A percentile compares a stretch with the other conserved stretches of the same genome.
Evolutionary conservation across 164 flowering plant genomes (phyloP).

Genomic region (Macadamia tetraphylla): DNA sequence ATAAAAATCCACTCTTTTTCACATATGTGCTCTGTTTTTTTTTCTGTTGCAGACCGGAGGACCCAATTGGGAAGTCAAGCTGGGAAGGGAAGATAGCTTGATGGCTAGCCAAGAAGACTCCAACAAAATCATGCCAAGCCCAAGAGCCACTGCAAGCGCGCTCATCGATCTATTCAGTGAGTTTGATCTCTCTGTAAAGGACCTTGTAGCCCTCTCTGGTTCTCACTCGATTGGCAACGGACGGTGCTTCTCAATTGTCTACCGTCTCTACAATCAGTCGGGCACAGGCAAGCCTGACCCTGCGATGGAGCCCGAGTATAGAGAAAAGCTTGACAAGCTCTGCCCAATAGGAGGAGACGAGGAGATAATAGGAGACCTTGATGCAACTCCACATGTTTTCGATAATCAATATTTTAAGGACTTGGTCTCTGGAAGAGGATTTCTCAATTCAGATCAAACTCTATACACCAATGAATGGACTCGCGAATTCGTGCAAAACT

Average conservation of each 20-base stretch:
- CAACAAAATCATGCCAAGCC: slow-evolving; percentile 84
- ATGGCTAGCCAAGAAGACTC: slow-evolving; percentile 78
- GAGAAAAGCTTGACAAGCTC: slow-evolving; percentile 45
- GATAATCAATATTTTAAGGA: slow-evolving; percentile 90
- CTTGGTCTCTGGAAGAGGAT: slow-evolving; percentile 67
- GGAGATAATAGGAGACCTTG: slow-evolving; percentile 65
- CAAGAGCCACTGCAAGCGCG: slow-evolving; percentile 64
- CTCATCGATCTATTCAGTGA: slow-evolving; percentile 57
- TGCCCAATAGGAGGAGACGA: slow-evolving; percentile 70
- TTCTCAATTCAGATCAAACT: slow-evolving; percentile 78
- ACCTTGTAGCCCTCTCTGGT: slow-evolving; percentile 89
- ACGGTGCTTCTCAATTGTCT: slow-evolving; percentile 79
- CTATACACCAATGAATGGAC: slow-evolving; percentile 43
- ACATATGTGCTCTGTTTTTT: too few relatives aligned
- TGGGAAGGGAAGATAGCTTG: slow-evolving; percentile 78
- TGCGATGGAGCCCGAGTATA: slow-evolving; percentile 49
- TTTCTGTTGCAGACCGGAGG: slow-evolving; percentile 61
- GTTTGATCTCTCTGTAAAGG: slow-evolving; percentile 60
- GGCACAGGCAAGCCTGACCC: slow-evolving; percentile 85
- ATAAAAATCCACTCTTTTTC: background rate
- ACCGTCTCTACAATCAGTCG: slow-evolving; percentile 87
- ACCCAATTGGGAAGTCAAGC: slow-evolving; percentile 75
- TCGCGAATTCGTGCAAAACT: slow-evolving; percentile 40
- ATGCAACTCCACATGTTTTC: slow-evolving; percentile 62
- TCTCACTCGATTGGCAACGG: slow-evolving; percentile 87